Conservation (phyloP, 306 rosid species). For the Sophora flavescens region DNA sequence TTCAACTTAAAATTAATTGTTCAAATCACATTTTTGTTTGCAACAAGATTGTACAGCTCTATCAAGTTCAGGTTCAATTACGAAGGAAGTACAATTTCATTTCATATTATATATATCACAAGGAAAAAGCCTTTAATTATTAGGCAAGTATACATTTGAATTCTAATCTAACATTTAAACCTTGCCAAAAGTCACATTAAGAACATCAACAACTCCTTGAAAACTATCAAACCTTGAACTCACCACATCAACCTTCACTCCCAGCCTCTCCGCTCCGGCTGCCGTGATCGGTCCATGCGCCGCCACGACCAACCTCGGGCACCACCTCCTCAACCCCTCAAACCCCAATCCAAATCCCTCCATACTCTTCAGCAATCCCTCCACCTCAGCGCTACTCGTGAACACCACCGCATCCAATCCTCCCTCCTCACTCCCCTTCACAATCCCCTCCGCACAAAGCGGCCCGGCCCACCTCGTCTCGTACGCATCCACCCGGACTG, state of each 20-base stretch:
- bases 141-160: not conserved
- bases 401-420: slow-evolving; percentile 69
- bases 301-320: slow-evolving; percentile 65
- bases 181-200: slow-evolving; percentile 51
- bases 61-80: not conserved
- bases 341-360: slow-evolving; percentile 63
- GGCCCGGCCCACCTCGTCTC: slow-evolving; percentile 82
- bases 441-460: slow-evolving; percentile 62
- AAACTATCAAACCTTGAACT: slow-evolving; percentile 76
- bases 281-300: slow-evolving; percentile 82
- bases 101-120: not conserved
- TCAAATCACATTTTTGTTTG: no score
- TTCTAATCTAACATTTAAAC: slow-evolving; percentile 16
- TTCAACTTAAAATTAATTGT: not conserved
- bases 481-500: slow-evolving; percentile 68
- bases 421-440: slow-evolving; percentile 51
- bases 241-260: slow-evolving; percentile 75
- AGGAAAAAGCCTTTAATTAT: not conserved
- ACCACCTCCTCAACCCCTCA: slow-evolving; percentile 54
- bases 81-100: not conserved
- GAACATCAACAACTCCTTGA: slow-evolving; percentile 69
- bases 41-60: not conserved
- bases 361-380: slow-evolving; percentile 77
- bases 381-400: slow-evolving; percentile 87
- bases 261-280: slow-evolving; percentile 69